A percentile compares a stretch with the other conserved stretches of the same genome.
Evolutionary conservation across 2,329 filamentous ascomycete genomes (phyloP).

Genomic region (Penicillium sp.): DNA sequence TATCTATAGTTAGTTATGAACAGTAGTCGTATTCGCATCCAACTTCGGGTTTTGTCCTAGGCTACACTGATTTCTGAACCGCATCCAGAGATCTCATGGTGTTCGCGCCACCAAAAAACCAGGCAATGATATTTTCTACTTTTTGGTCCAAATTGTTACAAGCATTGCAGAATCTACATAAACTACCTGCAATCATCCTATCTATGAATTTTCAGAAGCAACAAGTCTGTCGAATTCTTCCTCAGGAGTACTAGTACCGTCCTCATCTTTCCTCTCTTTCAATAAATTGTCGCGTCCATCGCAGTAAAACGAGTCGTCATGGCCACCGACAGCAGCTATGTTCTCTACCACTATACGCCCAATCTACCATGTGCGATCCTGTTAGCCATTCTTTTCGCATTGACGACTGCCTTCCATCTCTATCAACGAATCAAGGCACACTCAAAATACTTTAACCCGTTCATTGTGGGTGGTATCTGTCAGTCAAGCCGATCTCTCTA

Average conservation of each 20-base stretch:
- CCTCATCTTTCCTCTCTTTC: background rate
- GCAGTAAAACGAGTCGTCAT: background rate
- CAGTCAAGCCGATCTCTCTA: slow-evolving; percentile 5
- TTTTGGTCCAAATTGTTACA: too few species aligned
- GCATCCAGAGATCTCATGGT: background rate
- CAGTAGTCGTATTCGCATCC: background rate
- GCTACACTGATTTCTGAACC: background rate
- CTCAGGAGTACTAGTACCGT: background rate
- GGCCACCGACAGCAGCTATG: slow-evolving; percentile 3
- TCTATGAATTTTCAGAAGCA: background rate
- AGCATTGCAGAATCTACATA: background rate
- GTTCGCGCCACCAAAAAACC: background rate
- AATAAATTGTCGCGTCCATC: background rate
- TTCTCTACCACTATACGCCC: slow-evolving; percentile 35
- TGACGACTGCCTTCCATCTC: slow-evolving; percentile 19
- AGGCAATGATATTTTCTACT: background rate
- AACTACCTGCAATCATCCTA: background rate
- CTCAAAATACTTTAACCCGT: slow-evolving; percentile 23
- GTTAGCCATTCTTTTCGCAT: slow-evolving; percentile 29
- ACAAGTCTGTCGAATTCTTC: background rate
- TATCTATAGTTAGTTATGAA: background rate
- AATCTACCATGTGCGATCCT: slow-evolving; percentile 33
- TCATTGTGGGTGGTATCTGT: slow-evolving; percentile 29
- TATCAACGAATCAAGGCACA: slow-evolving; percentile 20
- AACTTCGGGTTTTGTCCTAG: background rate